Evolutionary conservation across 805 yeast species (phyloP).

Genomic region (Saccharomycopsis malanga): DNA sequence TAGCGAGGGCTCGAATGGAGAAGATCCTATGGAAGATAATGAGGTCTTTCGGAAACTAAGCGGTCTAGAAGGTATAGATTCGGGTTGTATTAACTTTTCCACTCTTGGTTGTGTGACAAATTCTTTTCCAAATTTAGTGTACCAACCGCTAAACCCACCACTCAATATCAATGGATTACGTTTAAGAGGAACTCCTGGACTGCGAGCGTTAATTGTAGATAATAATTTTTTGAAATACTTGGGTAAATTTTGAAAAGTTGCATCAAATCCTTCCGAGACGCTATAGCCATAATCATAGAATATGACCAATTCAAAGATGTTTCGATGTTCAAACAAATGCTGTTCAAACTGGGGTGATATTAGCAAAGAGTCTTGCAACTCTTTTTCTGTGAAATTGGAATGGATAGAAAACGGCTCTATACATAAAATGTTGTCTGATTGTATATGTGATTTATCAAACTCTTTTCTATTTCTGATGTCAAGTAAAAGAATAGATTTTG

Average conservation of each 20-base stretch:
- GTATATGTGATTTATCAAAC: conserved; percentile 58
- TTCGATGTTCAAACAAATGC: conserved; percentile 44
- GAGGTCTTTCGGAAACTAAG: conserved; percentile 15
- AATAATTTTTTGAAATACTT: conserved; percentile 29
- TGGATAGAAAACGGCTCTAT: conserved; percentile 65
- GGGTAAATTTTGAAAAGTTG: conserved; percentile 18
- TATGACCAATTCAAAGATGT: conserved; percentile 54
- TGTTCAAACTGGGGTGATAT: conserved; percentile 53
- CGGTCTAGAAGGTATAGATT: conserved; percentile 13
- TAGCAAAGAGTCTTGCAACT: conserved; percentile 56
- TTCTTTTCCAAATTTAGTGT: conserved; percentile 19
- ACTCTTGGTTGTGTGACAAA: conserved; percentile 18
- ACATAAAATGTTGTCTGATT: conserved; percentile 52
- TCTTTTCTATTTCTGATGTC: conserved; percentile 62
- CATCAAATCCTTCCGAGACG: conserved; percentile 5
- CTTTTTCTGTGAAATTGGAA: conserved; percentile 47
- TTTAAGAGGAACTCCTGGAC: conserved; percentile 32
- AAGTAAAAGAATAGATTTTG: conserved; percentile 45
- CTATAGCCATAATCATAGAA: conserved; percentile 41
- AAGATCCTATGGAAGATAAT: too few relatives aligned
- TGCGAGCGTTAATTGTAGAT: conserved; percentile 32
- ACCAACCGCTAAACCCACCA: conserved; percentile 53
- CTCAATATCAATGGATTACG: conserved; percentile 39
- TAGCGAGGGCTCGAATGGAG: not conserved
- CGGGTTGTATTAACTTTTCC: conserved; percentile 17